Evolutionary conservation across 2,329 filamentous ascomycete species (phyloP).

Genomic region (Emmonsia crescens): DNA sequence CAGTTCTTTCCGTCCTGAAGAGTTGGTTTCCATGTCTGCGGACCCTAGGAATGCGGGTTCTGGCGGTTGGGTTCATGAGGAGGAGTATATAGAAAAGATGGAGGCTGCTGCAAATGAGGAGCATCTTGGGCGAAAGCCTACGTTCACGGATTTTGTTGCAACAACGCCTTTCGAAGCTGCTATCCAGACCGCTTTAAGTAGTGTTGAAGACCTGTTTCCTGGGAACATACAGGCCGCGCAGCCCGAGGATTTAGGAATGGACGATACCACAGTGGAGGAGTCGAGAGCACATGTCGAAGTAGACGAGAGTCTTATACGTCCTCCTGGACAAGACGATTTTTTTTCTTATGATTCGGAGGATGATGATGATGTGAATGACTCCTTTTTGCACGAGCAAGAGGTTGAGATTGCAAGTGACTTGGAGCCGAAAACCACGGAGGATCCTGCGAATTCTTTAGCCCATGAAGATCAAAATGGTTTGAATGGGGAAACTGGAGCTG

Average conservation of each 20-base stretch:
- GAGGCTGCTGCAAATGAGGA: constrained; percentile 55
- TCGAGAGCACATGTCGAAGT: constrained; percentile 41
- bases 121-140: constrained; percentile 37
- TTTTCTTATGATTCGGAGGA: constrained; percentile 35
- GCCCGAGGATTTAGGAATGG: constrained; percentile 12
- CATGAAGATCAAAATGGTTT: background rate
- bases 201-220: constrained; percentile 78
- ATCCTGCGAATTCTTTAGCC: background rate
- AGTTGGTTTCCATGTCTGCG: constrained; percentile 78
- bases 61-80: constrained; percentile 89
- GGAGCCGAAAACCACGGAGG: constrained; percentile 10
- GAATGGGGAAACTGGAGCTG: background rate
- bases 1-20: constrained; percentile 71
- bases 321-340: constrained; percentile 33
- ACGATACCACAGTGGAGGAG: constrained; percentile 3
- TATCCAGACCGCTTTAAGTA: constrained; percentile 69
- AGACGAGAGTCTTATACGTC: constrained; percentile 51
- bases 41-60: constrained; percentile 59
- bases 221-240: constrained; percentile 41
- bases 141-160: constrained; percentile 58
- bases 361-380: constrained; percentile 10
- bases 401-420: constrained; percentile 10
- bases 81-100: constrained; percentile 63
- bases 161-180: constrained; percentile 42
- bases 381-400: constrained; percentile 1